phyloP scores from a whole-genome alignment of 139 green algal species.

The Chlamydomonas incerta region DNA sequence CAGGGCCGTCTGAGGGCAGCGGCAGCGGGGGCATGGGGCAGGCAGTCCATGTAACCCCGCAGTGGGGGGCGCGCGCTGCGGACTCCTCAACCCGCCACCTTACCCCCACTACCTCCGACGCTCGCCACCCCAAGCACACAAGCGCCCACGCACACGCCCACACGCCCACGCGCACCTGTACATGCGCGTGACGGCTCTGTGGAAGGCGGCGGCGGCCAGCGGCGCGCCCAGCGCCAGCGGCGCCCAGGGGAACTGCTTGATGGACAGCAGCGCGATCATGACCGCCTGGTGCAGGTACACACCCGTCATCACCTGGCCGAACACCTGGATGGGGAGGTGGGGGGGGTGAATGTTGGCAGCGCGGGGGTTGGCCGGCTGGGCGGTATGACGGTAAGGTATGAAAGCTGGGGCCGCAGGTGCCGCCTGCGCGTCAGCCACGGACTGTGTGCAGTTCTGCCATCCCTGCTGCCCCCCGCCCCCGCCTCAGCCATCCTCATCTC shows the following conservation, averaged over 20 bases:
- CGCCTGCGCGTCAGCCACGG: too few relatives aligned
- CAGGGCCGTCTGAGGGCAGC: slow-evolving; percentile 68
- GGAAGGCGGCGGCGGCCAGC: slow-evolving; percentile 63
- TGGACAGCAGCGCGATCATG: slow-evolving; percentile 64
- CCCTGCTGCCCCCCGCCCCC: too few relatives aligned
- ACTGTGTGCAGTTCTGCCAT: too few relatives aligned
- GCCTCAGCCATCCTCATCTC: background rate
- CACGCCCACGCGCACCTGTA: too few relatives aligned
- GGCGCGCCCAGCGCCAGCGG: slow-evolving; percentile 56
- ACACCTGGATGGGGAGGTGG: slow-evolving; percentile 49
- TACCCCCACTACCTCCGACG: too few relatives aligned
- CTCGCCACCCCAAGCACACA: too few relatives aligned
- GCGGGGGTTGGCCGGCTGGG: too few relatives aligned
- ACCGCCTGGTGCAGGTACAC: slow-evolving; percentile 77
- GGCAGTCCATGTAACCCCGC: too few relatives aligned
- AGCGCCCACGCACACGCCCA: too few relatives aligned
- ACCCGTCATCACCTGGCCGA: slow-evolving; percentile 69
- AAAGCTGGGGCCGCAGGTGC: background rate
- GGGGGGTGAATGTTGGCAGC: background rate
- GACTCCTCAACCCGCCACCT: too few relatives aligned
- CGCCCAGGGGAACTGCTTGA: slow-evolving; percentile 71
- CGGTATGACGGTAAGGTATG: background rate
- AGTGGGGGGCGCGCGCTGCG: too few relatives aligned
- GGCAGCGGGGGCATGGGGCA: too few relatives aligned
- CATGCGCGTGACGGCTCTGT: background rate